phyloP scores from a whole-genome alignment of 495 filamentous ascomycete species.

The Copromyces sp. region DNA sequence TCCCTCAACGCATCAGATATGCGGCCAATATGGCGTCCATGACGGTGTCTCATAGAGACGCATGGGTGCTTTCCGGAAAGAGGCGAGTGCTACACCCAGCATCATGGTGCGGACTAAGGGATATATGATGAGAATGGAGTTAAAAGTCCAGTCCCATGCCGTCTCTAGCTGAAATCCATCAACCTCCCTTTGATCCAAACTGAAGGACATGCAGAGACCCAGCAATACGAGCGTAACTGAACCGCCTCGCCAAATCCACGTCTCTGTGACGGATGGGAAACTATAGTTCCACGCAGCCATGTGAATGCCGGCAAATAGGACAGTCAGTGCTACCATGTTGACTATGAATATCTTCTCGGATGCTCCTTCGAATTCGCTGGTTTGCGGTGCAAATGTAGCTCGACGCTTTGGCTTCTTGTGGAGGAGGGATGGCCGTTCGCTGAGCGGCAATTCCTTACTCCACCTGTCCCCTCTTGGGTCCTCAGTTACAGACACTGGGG shows the following conservation, averaged over 20 bases:
- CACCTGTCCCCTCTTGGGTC: neutral
- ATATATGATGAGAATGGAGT: neutral
- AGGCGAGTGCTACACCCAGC: rapidly evolving
- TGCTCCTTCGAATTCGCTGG: rapidly evolving
- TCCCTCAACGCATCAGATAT: neutral
- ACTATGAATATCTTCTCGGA: rapidly evolving
- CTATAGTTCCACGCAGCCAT: neutral
- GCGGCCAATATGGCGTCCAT: neutral
- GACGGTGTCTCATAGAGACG: neutral
- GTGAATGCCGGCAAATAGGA: neutral
- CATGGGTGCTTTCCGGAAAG: neutral
- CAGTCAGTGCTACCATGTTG: rapidly evolving
- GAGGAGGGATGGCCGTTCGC: neutral
- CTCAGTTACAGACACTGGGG: neutral
- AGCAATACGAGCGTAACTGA: neutral
- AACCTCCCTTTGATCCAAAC: too few species aligned
- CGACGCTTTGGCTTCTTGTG: neutral
- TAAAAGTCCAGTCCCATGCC: neutral
- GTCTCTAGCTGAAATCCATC: too few species aligned
- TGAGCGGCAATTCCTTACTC: neutral
- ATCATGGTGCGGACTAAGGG: neutral
- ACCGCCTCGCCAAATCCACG: neutral
- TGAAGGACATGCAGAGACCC: too few species aligned
- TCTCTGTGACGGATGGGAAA: neutral
- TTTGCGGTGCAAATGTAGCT: neutral